phyloP scores from a whole-genome alignment of 2,329 filamentous ascomycete genomes.

The Cytospora leucostoma region DNA sequence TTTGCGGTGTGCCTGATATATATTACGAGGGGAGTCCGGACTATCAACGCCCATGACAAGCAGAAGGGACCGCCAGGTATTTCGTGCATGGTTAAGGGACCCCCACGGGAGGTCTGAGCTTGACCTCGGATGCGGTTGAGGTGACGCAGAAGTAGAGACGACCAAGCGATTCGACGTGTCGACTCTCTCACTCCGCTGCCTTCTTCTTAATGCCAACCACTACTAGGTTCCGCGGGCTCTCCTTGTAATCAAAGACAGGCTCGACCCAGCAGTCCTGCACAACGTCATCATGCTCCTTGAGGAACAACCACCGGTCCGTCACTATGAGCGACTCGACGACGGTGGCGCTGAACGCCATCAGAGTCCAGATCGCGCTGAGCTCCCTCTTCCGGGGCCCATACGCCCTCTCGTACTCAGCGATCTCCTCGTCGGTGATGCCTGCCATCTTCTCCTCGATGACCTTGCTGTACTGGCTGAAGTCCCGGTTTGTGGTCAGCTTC shows the following conservation, averaged over 20 bases:
- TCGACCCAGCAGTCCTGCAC: slow-evolving; percentile 86
- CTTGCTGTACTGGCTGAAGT: slow-evolving; percentile 58
- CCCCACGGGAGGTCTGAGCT: not conserved
- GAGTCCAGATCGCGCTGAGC: slow-evolving; percentile 82
- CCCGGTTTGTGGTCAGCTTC: slow-evolving; percentile 65
- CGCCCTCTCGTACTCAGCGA: slow-evolving; percentile 66
- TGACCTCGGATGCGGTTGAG: not conserved
- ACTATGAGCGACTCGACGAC: slow-evolving; percentile 91
- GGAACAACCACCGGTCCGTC: slow-evolving; percentile 83
- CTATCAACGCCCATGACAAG: not conserved
- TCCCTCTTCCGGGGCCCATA: slow-evolving; percentile 74
- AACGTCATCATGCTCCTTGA: slow-evolving; percentile 73
- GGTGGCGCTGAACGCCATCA: slow-evolving; percentile 94
- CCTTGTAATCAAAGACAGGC: slow-evolving; percentile 82
- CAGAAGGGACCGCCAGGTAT: not conserved
- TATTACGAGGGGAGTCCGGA: not conserved
- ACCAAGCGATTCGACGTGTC: not conserved
- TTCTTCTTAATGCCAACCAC: slow-evolving; percentile 80
- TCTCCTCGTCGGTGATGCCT: slow-evolving; percentile 71
- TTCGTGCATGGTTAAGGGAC: not conserved
- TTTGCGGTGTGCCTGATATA: not conserved
- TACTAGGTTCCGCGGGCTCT: slow-evolving; percentile 88
- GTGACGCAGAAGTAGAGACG: not conserved
- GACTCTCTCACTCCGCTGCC: slow-evolving; percentile 4
- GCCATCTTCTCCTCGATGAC: slow-evolving; percentile 67